Base-by-base conservation (phyloP, 495 filamentous ascomycete genomes). In the Letharia lupina region DNA sequence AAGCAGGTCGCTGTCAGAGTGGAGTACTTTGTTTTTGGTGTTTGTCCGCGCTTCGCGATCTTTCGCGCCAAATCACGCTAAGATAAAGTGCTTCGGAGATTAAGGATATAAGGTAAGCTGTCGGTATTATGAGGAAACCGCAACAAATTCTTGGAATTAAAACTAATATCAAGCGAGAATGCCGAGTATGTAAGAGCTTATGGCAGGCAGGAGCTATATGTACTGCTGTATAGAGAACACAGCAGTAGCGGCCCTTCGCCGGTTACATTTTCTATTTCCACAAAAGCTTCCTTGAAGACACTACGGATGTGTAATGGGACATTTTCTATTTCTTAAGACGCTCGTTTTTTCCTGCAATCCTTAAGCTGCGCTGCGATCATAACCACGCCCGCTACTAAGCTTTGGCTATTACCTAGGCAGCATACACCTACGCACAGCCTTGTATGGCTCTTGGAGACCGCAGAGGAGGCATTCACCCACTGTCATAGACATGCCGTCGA, bases 41-140 rank as follows among this genome's bases (percentile, higher is more conserved):
- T 20, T 20, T 37, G 54, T 57, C 15, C 44, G 45, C 60, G 61
- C 44, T 35, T 48, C 44, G 61, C 48, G 37, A 48, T 40, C 39
- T 62, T 48, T 63, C 61, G 61, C 61, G 33, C 61, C 39, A 52
- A 63, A 63, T 63, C 61, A 63, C 61, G 61, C 61, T 63, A 63
- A 50, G 31, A 63, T 63, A 63, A 35, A 62, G 42, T 62, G 31
- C 13, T 33, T 45, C 41, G 44, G 28, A 37, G 31, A 35, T 33
- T 20, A 47, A 16, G 8, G 31, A 33, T n/a, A 23, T 28, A 28
- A 28, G 23, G 23, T 50, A 50, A 54, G 23, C 5, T 31, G 9
- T 33, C 11, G 5, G 10, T 28, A 28, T 28, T 15, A 54, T 16
- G 50, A 54, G 50, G 23, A 13, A 54, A 54, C 1, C 23, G 23